Conservation (phyloP, 768 basidiomycete genomes). For the Suillus decipiens region DNA sequence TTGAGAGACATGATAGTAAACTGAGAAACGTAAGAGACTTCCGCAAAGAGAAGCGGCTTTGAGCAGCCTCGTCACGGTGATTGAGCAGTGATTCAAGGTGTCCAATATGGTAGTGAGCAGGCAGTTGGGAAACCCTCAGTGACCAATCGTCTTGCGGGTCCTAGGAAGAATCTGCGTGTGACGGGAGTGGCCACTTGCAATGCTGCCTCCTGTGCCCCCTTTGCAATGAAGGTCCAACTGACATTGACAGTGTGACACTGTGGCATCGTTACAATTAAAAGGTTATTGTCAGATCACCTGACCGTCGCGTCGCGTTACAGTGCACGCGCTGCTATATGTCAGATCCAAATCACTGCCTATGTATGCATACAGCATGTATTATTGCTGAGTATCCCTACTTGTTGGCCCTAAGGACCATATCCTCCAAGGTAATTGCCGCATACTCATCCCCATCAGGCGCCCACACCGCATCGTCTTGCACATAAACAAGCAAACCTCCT, state of each 20-base stretch:
- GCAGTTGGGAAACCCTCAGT: not conserved
- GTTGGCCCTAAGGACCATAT: slow-evolving; percentile 76
- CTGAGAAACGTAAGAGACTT: not conserved
- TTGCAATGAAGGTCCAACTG: not conserved
- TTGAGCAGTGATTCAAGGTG: not conserved
- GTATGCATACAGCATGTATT: not conserved
- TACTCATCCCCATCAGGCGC: slow-evolving; percentile 67
- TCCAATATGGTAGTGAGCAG: not conserved
- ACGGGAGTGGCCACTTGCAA: not conserved
- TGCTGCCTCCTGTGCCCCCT: not conserved
- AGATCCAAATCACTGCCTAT: not conserved
- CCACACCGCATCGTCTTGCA: slow-evolving; percentile 95
- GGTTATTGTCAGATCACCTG: not conserved
- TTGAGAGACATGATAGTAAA: not conserved
- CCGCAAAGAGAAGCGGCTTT: not conserved
- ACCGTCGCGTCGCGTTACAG: not conserved
- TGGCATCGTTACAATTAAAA: not conserved
- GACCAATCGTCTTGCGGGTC: not conserved
- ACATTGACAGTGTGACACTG: not conserved
- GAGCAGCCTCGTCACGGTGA: not conserved
- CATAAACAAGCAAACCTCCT: slow-evolving; percentile 86
- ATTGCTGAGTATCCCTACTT: slow-evolving; percentile 17
- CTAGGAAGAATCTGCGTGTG: not conserved
- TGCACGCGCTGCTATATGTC: not conserved
- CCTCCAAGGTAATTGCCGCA: slow-evolving; percentile 80